These are phyloP conservation scores for Centrapalus pauciflorus DNA, from an alignment of 129 eudicot species.

Conservation along the genomic window DNA sequence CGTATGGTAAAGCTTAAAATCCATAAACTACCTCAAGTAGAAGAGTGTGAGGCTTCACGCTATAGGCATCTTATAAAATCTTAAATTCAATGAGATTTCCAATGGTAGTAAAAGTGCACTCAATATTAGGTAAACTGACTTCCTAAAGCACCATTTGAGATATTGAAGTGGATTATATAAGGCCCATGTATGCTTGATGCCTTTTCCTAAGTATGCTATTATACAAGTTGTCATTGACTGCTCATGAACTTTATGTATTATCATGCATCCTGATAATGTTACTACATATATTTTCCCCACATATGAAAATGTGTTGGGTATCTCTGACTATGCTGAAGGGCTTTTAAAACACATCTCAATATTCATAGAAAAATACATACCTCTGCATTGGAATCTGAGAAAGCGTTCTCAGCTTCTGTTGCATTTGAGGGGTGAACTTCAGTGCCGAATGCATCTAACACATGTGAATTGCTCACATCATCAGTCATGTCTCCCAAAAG, in stretches of 20 bases:
- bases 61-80: too few relatives aligned
- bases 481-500: conserved; percentile 23
- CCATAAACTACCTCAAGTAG: too few relatives aligned
- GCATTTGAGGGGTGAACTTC: conserved; percentile 27
- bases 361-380: conserved; percentile 27
- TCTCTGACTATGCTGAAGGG: not conserved
- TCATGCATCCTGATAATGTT: not conserved
- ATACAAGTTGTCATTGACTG: not conserved
- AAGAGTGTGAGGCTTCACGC: too few relatives aligned
- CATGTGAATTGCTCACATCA: conserved; percentile 15
- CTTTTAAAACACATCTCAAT: not conserved
- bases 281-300: not conserved
- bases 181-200: not conserved
- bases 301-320: not conserved
- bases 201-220: not conserved
- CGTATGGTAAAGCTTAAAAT: too few relatives aligned
- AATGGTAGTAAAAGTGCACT: too few relatives aligned
- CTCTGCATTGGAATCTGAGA: conserved; percentile 39
- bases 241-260: conserved; percentile 20
- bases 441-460: conserved; percentile 24
- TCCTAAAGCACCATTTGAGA: too few relatives aligned
- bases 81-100: too few relatives aligned
- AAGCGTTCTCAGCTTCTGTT: conserved; percentile 32
- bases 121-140: too few relatives aligned
- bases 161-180: not conserved